These are phyloP conservation scores for Pseudocercospora pini-densiflorae DNA, from an alignment of 2,329 filamentous ascomycete genomes.

Conservation along the genomic window DNA sequence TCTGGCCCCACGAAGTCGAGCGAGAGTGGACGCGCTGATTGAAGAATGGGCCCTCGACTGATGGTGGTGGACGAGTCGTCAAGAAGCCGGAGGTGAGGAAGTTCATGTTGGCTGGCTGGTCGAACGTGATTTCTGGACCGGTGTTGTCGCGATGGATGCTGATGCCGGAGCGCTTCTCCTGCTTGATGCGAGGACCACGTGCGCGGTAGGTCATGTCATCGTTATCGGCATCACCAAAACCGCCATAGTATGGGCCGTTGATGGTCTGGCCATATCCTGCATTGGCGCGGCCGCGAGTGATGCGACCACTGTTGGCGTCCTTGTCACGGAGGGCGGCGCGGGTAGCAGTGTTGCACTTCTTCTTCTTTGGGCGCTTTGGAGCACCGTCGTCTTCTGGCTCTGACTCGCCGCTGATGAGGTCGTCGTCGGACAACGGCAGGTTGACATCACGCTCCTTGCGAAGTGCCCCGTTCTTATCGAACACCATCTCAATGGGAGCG, in stretches of 20 bases:
- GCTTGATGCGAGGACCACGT: constrained; percentile 20
- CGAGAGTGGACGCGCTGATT: constrained; percentile 19
- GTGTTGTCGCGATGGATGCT: constrained; percentile 49
- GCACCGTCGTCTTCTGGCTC: constrained; percentile 35
- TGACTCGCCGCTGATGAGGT: constrained; percentile 39
- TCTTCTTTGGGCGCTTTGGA: constrained; percentile 32
- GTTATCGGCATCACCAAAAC: constrained; percentile 33
- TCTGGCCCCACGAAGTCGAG: constrained; percentile 24
- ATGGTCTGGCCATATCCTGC: constrained; percentile 16
- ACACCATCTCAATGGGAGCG: constrained; percentile 68
- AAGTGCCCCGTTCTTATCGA: constrained; percentile 51
- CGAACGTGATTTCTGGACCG: constrained; percentile 42
- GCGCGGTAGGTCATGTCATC: constrained; percentile 39
- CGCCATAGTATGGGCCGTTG: constrained; percentile 18
- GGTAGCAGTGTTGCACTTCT: constrained; percentile 10
- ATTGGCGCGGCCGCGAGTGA: constrained; percentile 24
- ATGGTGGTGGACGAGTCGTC: constrained; percentile 6
- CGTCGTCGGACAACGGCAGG: constrained; percentile 46
- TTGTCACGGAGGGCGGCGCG: constrained; percentile 34
- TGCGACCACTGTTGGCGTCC: constrained; percentile 34
- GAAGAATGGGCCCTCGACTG: constrained; percentile 6
- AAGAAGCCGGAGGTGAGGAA: constrained; percentile 27
- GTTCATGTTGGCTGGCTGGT: constrained; percentile 29
- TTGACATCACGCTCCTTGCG: constrained; percentile 51
- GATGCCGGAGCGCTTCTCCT: constrained; percentile 43